Base-by-base conservation (phyloP, 208 protist species). In the Leishmania mexicana region DNA sequence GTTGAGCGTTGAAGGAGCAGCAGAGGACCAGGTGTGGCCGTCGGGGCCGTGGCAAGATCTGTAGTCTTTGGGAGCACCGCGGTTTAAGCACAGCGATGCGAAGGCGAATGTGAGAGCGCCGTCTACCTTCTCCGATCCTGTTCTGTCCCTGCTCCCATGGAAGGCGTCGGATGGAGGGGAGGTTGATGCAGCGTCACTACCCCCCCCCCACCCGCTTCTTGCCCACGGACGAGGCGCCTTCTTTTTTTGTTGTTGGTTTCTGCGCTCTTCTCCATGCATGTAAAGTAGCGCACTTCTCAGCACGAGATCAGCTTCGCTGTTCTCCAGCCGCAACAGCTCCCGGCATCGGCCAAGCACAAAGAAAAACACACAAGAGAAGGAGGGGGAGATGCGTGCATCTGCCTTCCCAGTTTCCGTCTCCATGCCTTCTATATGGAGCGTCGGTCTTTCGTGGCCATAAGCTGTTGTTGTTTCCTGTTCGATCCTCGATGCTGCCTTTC, bases 1-100 rank as follows among this genome's bases (percentile, higher is more conserved):
- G 94, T 24, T 97, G 81, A 91, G 57, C 24, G 15, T 38, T 75
- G 78, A 58, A 74, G 64, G 65, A 81, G 28, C 15, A 24, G 19
- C 15, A 10, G 1, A 2, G 51, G n/a, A 58, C 28, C 10, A 64
- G 7, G 21, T 7, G 24, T 4, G 19, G 72, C 40, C 21, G 28
- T 81, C 6, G 21, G 1, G 38, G 8, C 57, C 21, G 24, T 19
- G 45, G 1, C 4, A n/a, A 0, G 31, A 49, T 0, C 19, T 24
- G 40, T 72, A n/a, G 21, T 47, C 3, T 49, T 45, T 28, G 3
- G 11, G 40, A 15, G n/a, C 2, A 6, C 13, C 40, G 21, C 2
- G 31, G 8, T 8, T 7, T 3, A 38, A n/a, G 24, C 15, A 15
- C 62, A 68, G 31, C 1, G 62, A 40, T 40, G 62, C 62, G 17